A percentile compares a stretch with the other conserved stretches of the same genome.
Evolutionary conservation across 2,329 filamentous ascomycete genomes (phyloP).

Genomic region (Pyricularia grisea): DNA sequence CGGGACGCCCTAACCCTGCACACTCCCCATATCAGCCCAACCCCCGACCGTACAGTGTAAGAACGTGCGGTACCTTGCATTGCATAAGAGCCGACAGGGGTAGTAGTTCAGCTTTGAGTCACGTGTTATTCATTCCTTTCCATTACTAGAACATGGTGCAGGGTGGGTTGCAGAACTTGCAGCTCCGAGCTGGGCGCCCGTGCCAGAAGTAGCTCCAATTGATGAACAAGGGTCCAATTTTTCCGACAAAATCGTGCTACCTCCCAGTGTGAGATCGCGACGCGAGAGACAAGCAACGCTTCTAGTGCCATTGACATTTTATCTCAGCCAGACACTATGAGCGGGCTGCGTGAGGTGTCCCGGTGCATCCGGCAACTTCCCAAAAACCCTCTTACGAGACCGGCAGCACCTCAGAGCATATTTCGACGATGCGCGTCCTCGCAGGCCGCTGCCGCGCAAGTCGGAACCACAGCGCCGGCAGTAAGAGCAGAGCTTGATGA

Average conservation of each 20-base stretch:
- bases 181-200: neutral
- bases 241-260: neutral
- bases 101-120: neutral
- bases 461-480: conserved; percentile 5
- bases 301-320: neutral
- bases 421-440: conserved; percentile 37
- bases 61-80: neutral
- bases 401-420: neutral
- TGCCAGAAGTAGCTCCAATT: neutral
- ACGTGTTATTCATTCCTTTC: neutral
- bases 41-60: neutral
- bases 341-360: conserved; percentile 5
- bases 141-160: neutral
- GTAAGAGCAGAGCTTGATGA: conserved; percentile 28
- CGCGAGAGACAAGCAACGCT: neutral
- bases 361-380: conserved; percentile 4
- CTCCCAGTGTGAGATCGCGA: neutral
- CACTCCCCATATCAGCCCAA: neutral
- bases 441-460: conserved; percentile 19
- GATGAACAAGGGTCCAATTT: conserved; percentile 5
- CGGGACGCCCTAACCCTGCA: neutral
- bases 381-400: neutral
- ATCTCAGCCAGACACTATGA: conserved; percentile 2
- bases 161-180: neutral
- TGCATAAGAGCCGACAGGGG: neutral